Conservation (phyloP, 257 asterid species). For the Solanum tacnaense region DNA sequence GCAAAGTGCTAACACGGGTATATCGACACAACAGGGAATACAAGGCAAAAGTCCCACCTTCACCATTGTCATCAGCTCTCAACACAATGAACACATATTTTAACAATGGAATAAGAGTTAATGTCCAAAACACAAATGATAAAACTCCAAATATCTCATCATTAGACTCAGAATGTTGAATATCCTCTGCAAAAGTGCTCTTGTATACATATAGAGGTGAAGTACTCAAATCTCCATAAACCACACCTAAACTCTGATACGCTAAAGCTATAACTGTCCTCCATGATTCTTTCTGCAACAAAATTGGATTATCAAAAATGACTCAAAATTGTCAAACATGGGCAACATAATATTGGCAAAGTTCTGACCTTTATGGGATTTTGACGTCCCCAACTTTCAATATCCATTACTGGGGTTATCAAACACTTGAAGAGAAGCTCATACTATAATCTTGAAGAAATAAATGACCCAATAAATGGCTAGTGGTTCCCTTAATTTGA, state of each 20-base stretch:
- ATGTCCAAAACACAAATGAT: conserved; percentile 86
- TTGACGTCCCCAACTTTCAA: conserved; percentile 54
- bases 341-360: neutral
- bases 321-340: neutral
- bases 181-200: conserved; percentile 96
- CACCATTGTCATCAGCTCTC: conserved; percentile 92
- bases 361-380: conserved; percentile 56
- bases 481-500: neutral
- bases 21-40: conserved; percentile 83
- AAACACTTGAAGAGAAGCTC: conserved; percentile 33
- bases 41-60: conserved; percentile 94
- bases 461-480: conserved; percentile 8
- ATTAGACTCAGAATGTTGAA: conserved; percentile 75
- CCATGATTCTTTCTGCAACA: conserved; percentile 77
- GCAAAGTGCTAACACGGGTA: conserved; percentile 72
- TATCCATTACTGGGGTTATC: conserved; percentile 55
- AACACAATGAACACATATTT: conserved; percentile 84
- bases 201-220: conserved; percentile 92
- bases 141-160: conserved; percentile 88
- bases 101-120: conserved; percentile 75
- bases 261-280: conserved; percentile 72
- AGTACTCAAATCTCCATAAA: conserved; percentile 93
- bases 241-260: conserved; percentile 92
- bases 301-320: neutral
- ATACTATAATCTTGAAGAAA: conserved; percentile 7